Conservation (phyloP, 164 flowering plant species). For the Kingdonia uniflora region DNA sequence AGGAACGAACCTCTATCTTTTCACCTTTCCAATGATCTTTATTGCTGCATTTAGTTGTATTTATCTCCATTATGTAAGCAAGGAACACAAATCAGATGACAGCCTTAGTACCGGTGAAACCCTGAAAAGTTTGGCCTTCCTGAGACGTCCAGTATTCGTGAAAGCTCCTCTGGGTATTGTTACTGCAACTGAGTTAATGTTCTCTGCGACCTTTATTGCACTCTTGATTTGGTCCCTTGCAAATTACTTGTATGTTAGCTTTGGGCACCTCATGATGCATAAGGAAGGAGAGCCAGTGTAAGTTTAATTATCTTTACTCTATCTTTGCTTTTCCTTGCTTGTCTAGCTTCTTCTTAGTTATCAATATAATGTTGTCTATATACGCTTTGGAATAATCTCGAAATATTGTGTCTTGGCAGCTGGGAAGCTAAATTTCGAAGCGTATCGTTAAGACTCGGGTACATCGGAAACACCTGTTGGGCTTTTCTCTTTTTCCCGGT, state of each 20-base stretch:
- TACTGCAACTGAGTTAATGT: constrained; percentile 23
- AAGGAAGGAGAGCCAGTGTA: constrained; percentile 29
- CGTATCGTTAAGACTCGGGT: constrained; percentile 37
- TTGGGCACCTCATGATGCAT: constrained; percentile 23
- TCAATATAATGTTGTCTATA: no score
- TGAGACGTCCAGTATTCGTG: constrained; percentile 45
- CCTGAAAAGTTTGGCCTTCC: constrained; percentile 4
- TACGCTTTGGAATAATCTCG: no score
- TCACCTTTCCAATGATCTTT: constrained; percentile 45
- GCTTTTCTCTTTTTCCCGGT: constrained; percentile 72
- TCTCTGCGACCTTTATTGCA: constrained; percentile 30
- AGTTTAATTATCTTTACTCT: constrained; percentile 1
- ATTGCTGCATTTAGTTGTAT: constrained; percentile 47
- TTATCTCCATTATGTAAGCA: constrained; percentile 53
- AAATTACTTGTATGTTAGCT: constrained; percentile 29
- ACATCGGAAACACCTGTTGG: constrained; percentile 39
- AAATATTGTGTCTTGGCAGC: constrained; percentile 18
- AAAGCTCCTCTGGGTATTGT: constrained; percentile 39
- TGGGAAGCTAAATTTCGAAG: constrained; percentile 43
- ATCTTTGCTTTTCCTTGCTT: no score
- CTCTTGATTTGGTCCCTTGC: constrained; percentile 50
- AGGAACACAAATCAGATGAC: constrained; percentile 11
- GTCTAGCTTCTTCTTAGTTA: no score
- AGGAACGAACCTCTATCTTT: constrained; percentile 37
- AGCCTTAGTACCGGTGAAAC: constrained; percentile 6